These are phyloP conservation scores for Acrasis kona DNA, from an alignment of 78 protist genomes.

Conservation along the genomic window DNA sequence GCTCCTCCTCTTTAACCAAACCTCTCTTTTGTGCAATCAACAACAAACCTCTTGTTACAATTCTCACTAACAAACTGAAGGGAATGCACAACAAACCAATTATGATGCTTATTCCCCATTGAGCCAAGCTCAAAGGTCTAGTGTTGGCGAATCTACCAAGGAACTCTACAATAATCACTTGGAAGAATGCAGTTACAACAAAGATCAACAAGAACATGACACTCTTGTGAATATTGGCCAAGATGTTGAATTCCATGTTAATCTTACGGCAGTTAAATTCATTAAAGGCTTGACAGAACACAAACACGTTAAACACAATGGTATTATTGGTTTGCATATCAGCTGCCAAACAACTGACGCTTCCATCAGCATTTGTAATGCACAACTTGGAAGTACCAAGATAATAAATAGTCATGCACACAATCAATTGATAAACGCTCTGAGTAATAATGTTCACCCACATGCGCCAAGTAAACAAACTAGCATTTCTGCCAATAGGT, in stretches of 20 bases:
- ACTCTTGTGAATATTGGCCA: neutral
- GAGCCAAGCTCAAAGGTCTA: neutral
- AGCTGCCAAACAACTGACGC: conserved; percentile 8
- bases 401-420: conserved; percentile 23
- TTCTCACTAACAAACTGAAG: neutral
- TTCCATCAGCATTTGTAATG: neutral
- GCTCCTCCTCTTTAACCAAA: neutral
- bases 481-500: neutral
- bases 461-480: conserved; percentile 28
- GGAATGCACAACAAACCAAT: neutral
- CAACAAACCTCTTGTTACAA: neutral
- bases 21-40: neutral
- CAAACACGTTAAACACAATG: conserved; percentile 65
- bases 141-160: conserved; percentile 2
- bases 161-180: conserved; percentile 13
- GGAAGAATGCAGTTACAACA: neutral
- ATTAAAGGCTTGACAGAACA: conserved; percentile 65
- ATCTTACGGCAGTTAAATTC: conserved; percentile 56
- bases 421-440: conserved; percentile 35
- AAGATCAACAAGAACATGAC: neutral
- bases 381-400: conserved; percentile 13
- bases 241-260: conserved; percentile 2
- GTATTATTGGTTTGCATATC: conserved; percentile 14
- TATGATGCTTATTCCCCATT: neutral
- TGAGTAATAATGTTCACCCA: conserved; percentile 42